Evolutionary conservation across 176 grass and related monocot species (phyloP).

Genomic region (Lolium perenne): DNA sequence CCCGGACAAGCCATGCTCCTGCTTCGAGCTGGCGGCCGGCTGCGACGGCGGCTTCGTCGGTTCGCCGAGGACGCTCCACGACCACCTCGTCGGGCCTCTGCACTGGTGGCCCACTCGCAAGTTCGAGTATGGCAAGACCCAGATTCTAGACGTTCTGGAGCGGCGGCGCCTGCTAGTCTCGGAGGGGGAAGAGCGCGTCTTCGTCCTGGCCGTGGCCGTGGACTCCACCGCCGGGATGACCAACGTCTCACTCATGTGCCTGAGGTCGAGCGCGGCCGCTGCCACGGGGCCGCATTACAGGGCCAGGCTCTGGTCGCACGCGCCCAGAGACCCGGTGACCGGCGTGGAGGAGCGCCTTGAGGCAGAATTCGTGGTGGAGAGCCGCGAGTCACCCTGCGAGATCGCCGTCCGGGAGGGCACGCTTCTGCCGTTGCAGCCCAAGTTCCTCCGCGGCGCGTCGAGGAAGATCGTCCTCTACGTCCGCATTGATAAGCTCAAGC

Average conservation of each 20-base stretch:
- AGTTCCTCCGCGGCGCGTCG: background rate
- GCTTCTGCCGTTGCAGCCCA: background rate
- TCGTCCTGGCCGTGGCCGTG: background rate
- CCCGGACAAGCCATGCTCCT: background rate
- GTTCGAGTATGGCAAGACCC: background rate
- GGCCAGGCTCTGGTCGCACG: background rate
- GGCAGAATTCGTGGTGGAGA: background rate
- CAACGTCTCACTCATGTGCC: background rate
- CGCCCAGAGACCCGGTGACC: background rate
- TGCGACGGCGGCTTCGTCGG: background rate
- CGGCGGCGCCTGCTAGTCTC: background rate
- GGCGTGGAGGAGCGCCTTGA: background rate
- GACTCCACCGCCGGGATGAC: background rate
- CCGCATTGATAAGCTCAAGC: background rate
- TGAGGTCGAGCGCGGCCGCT: background rate
- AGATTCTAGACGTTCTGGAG: background rate
- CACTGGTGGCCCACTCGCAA: background rate
- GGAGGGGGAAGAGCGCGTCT: background rate
- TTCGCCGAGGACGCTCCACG: background rate
- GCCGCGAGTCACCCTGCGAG: background rate
- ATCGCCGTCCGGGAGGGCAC: background rate
- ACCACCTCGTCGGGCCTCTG: background rate
- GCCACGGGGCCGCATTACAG: background rate
- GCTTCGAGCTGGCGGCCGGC: background rate
- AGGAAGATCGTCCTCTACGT: background rate